Evolutionary conservation across 1,139 yeast species (phyloP).

Genomic region (Wickerhamiella infanticola): DNA sequence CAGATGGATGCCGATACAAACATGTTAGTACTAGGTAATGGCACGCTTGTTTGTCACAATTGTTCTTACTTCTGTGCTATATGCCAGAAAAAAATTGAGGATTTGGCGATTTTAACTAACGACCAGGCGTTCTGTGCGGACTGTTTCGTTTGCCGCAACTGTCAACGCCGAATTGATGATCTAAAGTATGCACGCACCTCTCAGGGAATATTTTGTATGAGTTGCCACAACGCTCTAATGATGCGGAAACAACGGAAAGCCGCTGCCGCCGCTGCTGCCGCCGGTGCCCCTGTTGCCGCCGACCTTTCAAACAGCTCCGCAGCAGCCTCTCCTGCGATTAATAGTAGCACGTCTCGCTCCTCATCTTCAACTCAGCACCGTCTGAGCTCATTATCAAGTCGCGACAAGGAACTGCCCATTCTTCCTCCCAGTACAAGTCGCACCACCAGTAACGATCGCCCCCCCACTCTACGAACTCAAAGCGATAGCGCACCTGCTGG

Average conservation of each 20-base stretch:
- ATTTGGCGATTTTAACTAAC: constrained; percentile 89
- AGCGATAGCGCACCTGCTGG: too few relatives aligned
- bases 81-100: constrained; percentile 83
- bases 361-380: neutral
- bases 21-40: constrained; percentile 82
- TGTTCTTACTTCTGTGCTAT: constrained; percentile 83
- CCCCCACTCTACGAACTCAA: neutral
- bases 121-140: constrained; percentile 84
- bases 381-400: neutral
- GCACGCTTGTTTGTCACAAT: constrained; percentile 75
- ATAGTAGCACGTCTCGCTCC: neutral
- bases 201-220: constrained; percentile 86
- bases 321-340: neutral
- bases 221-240: constrained; percentile 74
- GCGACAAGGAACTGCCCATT: constrained; percentile 13
- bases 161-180: constrained; percentile 79
- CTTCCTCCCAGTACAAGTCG: constrained; percentile 6
- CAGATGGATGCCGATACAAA: constrained; percentile 77
- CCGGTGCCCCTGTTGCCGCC: neutral
- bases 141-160: constrained; percentile 83
- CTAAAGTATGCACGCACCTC: constrained; percentile 85
- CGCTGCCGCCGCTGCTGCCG: neutral
- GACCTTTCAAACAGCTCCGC: neutral
- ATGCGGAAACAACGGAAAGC: constrained; percentile 34
- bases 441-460: neutral